Conservation (phyloP, 2,329 filamentous ascomycete species). For the Aspergillus ruber region DNA sequence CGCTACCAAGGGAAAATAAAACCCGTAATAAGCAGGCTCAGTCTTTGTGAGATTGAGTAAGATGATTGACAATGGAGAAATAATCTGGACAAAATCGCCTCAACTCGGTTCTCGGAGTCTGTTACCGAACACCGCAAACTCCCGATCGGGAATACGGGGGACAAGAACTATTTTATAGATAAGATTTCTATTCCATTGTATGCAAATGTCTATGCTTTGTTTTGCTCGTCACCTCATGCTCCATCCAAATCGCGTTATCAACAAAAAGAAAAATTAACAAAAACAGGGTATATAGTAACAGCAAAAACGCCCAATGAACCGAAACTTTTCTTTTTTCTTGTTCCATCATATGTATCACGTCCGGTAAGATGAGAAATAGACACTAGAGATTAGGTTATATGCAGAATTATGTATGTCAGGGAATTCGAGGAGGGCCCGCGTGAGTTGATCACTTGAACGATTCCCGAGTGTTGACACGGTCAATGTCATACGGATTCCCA, state of each 20-base stretch:
- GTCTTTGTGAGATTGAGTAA: not conserved
- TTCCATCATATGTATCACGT: slow-evolving; percentile 3
- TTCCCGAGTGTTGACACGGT: slow-evolving; percentile 38
- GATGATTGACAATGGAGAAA: not conserved
- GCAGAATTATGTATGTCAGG: slow-evolving; percentile 1
- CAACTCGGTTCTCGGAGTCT: no score
- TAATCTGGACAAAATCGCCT: not conserved
- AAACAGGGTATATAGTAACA: not conserved
- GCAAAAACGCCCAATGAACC: not conserved
- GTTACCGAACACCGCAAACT: not conserved
- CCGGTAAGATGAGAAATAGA: slow-evolving; percentile 3
- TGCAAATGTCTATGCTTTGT: not conserved
- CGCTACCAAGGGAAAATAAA: not conserved
- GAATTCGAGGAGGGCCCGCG: no score
- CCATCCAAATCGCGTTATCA: not conserved
- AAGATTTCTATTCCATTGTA: not conserved
- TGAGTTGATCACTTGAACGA: slow-evolving; percentile 23
- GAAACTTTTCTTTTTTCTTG: slow-evolving; percentile 6
- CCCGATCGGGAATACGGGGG: not conserved
- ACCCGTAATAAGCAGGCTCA: not conserved
- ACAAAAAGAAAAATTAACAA: not conserved
- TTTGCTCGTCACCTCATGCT: not conserved
- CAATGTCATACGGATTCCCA: slow-evolving; percentile 39
- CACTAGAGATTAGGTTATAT: slow-evolving; percentile 16
- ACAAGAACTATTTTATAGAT: no score